Evolutionary conservation across 2,329 filamentous ascomycete genomes (phyloP), one percentile per base, ranked within the genome.

Genomic region (Alternaria ethzedia): DNA sequence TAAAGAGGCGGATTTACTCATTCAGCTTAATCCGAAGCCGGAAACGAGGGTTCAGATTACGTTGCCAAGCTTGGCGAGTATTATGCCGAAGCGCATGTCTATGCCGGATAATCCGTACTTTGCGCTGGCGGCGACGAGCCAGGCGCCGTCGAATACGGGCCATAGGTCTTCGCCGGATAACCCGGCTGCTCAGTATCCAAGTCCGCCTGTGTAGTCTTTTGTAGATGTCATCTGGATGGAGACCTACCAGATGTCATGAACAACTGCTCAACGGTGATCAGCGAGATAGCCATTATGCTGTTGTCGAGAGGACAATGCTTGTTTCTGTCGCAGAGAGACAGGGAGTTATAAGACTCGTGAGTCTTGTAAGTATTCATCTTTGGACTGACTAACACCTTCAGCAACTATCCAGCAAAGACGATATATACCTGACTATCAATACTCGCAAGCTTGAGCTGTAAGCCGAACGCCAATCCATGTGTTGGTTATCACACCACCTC

Each of bases 1-100:
- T 15, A 65, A 64, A 50, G 65, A 68, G 13, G 69, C 68, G 15
- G 61, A 67, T 23, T 30, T 70, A 11, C 63, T 66, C 3, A 52
- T 69, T 12, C 68, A 70, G 21, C 28, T 68, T 12, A 52, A 61
- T 13, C 43, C 63, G 25, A 58, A 57, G 10, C 64, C 67, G 6
- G 59, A 66, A 25, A 57, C 50, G 23, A 63, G 15, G 15, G 9
- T 52, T 2, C 49, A n/a, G 20, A 36, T 23, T 17, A 17, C 5
- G 2, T 41, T 52, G 10, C 49, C 49, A 0, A 36, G 28, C 5
- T 52, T 52, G 49, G 30, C 49, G 5, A 23, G 20, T 6, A 41
- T 41, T 1, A 13, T 52, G 4, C 20, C 15, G 8, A 41, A 12
- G 20, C 3, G 13, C 6, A 52, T 41, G 28, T 52, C n/a, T 20